Base-by-base conservation (phyloP, 176 grass and related monocot genomes). In the Zizania latifolia region DNA sequence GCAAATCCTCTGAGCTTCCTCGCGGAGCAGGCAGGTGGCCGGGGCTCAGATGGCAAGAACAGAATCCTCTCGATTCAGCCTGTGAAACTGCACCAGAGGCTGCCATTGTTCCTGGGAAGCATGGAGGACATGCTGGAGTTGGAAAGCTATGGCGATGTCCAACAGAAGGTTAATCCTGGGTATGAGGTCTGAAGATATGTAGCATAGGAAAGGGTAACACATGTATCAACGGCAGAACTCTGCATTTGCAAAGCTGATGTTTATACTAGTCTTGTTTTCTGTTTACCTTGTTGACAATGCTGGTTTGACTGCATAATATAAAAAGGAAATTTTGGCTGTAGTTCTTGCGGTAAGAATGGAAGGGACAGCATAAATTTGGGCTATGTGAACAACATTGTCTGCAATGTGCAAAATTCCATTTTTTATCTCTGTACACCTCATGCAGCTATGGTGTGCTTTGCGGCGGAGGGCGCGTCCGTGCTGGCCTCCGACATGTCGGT, bases 121-220 rank as follows among this genome's bases (percentile, higher is more conserved):
- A 68, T 84, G 38, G 89, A 94, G 30, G 92, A 99, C 84, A 88
- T 94, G 95, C 86, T 79, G 23, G 95, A 99, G 84, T 67, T 99
- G 74, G 92, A 94, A 85, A 99, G 92, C 68, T 94, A 92, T 6
- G 87, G 78, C 6, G 88, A 84, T 84, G 86, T 94, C 17, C 95
- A 99, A 68, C 95, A 95, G 77, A 99, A 82, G 85, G 76, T 99
- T 54, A 99, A 99, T 77, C 95, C 87, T 80, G 95, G 95, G 66
- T 99, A 92, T 33, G 84, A 94, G 28, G 87, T 99, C 34, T 53
- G 7, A 53, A 53, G 48, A 50, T 21, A 50, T 78, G 19, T 81
- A 75, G 21, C 61, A 71, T 61, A 58, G 7, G 46, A 34, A 36
- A 70, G 84, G 54, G 23, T 63, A 61, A 50, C 3, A 0, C 8